Conservation (phyloP, 495 filamentous ascomycete genomes). For the Elasticomyces elasticus region DNA sequence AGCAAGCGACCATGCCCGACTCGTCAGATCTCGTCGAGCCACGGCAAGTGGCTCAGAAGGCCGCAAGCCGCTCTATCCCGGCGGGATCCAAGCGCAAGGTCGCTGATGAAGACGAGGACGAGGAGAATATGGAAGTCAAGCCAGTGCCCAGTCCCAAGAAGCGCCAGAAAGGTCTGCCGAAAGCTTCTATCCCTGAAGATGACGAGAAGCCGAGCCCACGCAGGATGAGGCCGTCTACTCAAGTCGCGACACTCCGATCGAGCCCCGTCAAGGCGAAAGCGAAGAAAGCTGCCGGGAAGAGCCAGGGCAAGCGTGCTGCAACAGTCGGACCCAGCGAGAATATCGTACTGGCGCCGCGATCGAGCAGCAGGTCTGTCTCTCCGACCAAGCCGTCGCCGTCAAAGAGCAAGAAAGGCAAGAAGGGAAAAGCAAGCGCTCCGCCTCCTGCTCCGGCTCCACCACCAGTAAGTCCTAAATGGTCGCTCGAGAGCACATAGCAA, state of each 20-base stretch:
- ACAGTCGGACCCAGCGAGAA: not conserved
- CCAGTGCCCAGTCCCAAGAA: not conserved
- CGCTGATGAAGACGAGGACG: not conserved
- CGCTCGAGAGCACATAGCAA: too few species aligned
- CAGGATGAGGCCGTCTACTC: not conserved
- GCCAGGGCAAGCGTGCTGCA: not conserved
- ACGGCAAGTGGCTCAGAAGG: not conserved
- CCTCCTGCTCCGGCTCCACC: not conserved
- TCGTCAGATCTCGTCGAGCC: not conserved
- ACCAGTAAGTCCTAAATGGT: too few species aligned
- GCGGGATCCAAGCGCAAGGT: not conserved
- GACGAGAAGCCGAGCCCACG: not conserved
- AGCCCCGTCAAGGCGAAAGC: not conserved
- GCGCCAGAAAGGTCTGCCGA: not conserved
- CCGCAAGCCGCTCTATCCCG: not conserved
- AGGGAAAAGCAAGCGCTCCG: not conserved
- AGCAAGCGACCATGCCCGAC: too few species aligned
- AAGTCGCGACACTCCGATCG: not conserved
- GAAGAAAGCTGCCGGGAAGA: too few species aligned
- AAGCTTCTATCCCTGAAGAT: not conserved
- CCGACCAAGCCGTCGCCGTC: not conserved
- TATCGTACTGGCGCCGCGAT: not conserved
- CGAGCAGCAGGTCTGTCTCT: not conserved
- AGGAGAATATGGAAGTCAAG: not conserved
- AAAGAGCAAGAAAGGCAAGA: not conserved